Evolutionary conservation across 2,329 filamentous ascomycete genomes (phyloP), one percentile per base, ranked within the genome.

Genomic region (Talaromyces sp.): DNA sequence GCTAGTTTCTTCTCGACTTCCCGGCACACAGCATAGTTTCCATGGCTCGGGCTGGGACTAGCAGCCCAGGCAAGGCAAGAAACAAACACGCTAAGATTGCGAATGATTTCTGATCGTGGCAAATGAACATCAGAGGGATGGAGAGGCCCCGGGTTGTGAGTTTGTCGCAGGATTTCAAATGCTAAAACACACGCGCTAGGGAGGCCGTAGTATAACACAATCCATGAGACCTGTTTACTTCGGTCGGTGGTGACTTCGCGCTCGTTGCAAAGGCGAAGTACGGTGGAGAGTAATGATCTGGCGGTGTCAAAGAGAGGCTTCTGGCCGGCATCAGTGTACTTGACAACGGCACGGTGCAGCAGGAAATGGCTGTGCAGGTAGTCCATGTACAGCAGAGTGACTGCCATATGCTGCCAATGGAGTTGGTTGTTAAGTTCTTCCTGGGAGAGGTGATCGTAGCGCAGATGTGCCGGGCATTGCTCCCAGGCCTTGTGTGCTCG

Each of bases 361-460:
- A 76, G 60, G 59, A 76, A 76, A 30, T 69, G 68, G 4, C 73
- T 74, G 51, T 75, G 73, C 2, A 75, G 65, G 57, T 72, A 75
- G 40, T 75, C 72, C 16, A 75, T 65, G 63, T 75, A 75, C 31
- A 71, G 62, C 18, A 73, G 68, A 34, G 69, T 67, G 7, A 54
- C 33, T 23, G 34, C 51, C 44, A 54, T 50, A 14, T 50, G 27
- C 61, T 36, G 68, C 55, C 40, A 64, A 57, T 33, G 60, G 53
- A 9, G 64, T 64, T 23, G 36, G 23, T 47, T 50, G 16, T 23
- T 40, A 12, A 50, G 64, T 50, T 50, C 57, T 31, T 64, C 56
- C 62, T 64, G 66, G 30, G 61, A 66, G 51, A 60, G 56, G 8
- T 51, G 30, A 47, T 63, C 59, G 53, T 69, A 70, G 16, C 63